Evolutionary conservation across 1,139 yeast genomes (phyloP).

Genomic region (Groenewaldozyma sp.): DNA sequence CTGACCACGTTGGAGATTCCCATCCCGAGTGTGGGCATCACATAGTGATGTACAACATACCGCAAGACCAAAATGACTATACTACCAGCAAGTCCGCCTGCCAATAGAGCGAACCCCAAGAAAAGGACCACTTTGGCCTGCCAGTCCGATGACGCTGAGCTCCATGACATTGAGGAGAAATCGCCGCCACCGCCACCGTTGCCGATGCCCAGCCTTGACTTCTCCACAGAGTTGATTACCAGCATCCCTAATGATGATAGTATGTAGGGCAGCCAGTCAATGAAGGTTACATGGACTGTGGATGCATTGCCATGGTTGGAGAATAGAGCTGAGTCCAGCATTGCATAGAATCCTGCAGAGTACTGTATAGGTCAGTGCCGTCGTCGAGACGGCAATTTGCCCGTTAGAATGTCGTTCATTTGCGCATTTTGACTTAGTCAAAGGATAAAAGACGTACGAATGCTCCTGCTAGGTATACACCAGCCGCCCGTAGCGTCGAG

Average conservation of each 20-base stretch:
- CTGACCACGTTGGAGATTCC: conserved; percentile 84
- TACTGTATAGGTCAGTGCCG: conserved; percentile 30
- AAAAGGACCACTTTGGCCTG: conserved; percentile 86
- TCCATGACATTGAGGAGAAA: not conserved
- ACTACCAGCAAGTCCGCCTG: conserved; percentile 92
- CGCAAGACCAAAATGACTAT: conserved; percentile 80
- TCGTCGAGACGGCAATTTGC: not conserved
- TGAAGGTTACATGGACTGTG: conserved; percentile 75
- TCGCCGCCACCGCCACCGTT: too few relatives aligned
- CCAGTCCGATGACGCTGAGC: conserved; percentile 57
- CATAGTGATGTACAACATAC: conserved; percentile 67
- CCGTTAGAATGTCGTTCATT: not conserved
- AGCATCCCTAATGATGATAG: conserved; percentile 87
- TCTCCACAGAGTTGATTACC: conserved; percentile 85
- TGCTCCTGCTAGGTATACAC: conserved; percentile 69
- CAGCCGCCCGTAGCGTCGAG: conserved; percentile 56
- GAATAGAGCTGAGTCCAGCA: conserved; percentile 81
- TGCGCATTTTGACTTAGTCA: too few relatives aligned
- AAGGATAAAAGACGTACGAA: conserved; percentile 28
- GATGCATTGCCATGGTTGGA: conserved; percentile 82
- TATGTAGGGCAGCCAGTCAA: conserved; percentile 93
- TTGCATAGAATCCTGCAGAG: conserved; percentile 83
- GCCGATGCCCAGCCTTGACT: conserved; percentile 50
- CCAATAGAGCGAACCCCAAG: conserved; percentile 82
- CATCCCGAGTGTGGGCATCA: conserved; percentile 88